phyloP scores from a whole-genome alignment of 345 rosid species.

The Melastoma malabathricum region DNA sequence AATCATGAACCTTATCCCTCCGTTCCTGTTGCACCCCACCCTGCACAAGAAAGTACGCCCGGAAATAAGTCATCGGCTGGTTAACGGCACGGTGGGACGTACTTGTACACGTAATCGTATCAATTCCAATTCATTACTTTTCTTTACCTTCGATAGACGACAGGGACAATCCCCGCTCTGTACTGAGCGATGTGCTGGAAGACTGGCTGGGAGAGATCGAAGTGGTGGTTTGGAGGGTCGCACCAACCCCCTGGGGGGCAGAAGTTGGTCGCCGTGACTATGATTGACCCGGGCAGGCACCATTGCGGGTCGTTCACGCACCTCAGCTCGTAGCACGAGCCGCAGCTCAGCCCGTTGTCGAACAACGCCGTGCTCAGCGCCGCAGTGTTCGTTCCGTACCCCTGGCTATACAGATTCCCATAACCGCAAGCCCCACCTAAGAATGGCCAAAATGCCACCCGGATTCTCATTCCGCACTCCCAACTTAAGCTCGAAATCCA shows the following conservation, averaged over 20 bases:
- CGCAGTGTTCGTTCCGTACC: constrained; percentile 57
- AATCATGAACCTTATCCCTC: constrained; percentile 61
- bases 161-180: constrained; percentile 59
- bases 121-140: too few species aligned
- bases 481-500: too few species aligned
- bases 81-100: too few species aligned
- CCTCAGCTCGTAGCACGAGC: constrained; percentile 46
- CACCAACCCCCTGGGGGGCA: constrained; percentile 85
- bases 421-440: constrained; percentile 77
- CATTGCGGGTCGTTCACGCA: constrained; percentile 63
- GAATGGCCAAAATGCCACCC: too few species aligned
- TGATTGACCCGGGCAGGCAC: constrained; percentile 53
- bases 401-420: constrained; percentile 57
- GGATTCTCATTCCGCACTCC: too few species aligned
- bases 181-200: constrained; percentile 57
- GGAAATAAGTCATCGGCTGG: too few species aligned
- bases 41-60: constrained; percentile 10
- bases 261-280: constrained; percentile 73
- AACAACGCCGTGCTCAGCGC: constrained; percentile 63
- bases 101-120: too few species aligned
- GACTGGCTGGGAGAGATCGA: constrained; percentile 68
- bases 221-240: constrained; percentile 65
- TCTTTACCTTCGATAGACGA: constrained; percentile 46
- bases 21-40: constrained; percentile 52
- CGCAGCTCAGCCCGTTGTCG: constrained; percentile 53